phyloP scores from a whole-genome alignment of 73 alveolate species.

The Breviolum minutum region DNA sequence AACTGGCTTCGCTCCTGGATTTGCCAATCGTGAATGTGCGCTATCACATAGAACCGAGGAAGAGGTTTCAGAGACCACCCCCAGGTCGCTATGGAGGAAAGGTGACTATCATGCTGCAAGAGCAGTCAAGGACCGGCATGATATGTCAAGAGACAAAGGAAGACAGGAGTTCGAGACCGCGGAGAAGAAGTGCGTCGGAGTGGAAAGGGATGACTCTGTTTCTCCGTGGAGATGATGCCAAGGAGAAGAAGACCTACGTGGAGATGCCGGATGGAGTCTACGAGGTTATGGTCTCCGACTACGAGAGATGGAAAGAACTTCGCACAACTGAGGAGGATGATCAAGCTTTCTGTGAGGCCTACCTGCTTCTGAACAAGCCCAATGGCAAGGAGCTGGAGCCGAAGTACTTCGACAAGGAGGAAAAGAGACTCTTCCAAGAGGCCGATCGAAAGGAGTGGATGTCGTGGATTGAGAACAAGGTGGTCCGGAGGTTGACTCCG shows the following conservation, averaged over 20 bases:
- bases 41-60: background rate
- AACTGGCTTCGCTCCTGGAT: background rate
- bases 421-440: background rate
- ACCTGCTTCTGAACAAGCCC: background rate
- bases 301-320: background rate
- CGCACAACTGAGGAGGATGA: background rate
- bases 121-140: background rate
- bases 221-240: background rate
- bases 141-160: background rate
- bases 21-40: background rate
- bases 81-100: background rate
- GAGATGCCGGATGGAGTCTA: background rate
- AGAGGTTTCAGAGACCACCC: background rate
- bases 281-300: background rate
- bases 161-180: background rate
- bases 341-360: background rate
- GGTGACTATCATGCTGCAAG: background rate
- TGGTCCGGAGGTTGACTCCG: background rate
- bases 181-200: background rate
- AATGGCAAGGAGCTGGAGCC: conserved; percentile 11
- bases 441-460: background rate
- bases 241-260: background rate
- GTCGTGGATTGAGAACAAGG: background rate
- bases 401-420: background rate
- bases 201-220: conserved; percentile 21